phyloP scores from a whole-genome alignment of 2,329 filamentous ascomycete genomes.

The Diaporthe aspalathi region DNA sequence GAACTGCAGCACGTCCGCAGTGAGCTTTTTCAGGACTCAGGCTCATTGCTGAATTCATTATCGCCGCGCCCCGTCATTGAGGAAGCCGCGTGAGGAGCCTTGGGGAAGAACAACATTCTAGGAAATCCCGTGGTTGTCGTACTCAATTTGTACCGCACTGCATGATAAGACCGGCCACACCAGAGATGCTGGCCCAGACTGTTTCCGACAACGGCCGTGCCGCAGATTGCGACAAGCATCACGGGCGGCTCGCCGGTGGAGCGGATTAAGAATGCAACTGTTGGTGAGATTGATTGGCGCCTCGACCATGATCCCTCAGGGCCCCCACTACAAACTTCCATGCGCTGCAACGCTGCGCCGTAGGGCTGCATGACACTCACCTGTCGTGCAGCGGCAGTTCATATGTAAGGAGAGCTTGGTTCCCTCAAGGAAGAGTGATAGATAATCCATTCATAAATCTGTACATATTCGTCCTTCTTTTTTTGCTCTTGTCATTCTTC shows the following conservation, averaged over 20 bases:
- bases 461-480: not conserved
- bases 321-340: not conserved
- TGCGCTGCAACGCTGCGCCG: conserved; percentile 18
- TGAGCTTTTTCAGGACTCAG: not conserved
- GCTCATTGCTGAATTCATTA: not conserved
- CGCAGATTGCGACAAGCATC: conserved; percentile 15
- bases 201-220: not conserved
- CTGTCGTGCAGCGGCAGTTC: conserved; percentile 9
- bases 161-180: not conserved
- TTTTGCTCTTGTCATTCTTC: not conserved
- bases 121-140: not conserved
- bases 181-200: not conserved
- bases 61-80: not conserved
- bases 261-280: not conserved
- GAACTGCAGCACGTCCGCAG: not conserved
- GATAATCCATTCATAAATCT: not conserved
- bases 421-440: not conserved
- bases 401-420: conserved; percentile 11
- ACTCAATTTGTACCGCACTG: not conserved
- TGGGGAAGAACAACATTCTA: not conserved
- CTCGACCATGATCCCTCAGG: not conserved
- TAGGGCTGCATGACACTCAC: conserved; percentile 14
- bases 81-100: not conserved
- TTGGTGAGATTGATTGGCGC: conserved; percentile 22
- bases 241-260: conserved; percentile 6